Evolutionary conservation across 257 asterid genomes (phyloP).

Genomic region (Solanum arcanum): DNA sequence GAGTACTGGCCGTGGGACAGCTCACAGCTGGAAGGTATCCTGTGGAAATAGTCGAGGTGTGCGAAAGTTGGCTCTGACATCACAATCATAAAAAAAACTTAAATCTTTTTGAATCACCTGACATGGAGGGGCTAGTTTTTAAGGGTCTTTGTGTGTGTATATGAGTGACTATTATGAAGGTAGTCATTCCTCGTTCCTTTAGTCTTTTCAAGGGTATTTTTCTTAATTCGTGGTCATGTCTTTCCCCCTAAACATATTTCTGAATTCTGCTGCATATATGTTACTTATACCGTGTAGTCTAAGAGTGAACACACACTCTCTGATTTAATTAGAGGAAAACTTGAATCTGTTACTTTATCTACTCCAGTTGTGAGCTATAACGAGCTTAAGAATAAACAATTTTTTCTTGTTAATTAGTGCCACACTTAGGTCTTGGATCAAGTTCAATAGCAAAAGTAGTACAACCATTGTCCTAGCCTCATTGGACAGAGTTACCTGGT

Average conservation of each 20-base stretch:
- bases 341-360: background rate
- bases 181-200: background rate
- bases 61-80: background rate
- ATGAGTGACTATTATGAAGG: background rate
- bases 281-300: background rate
- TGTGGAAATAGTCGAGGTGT: background rate
- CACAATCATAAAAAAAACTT: background rate
- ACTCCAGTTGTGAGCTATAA: background rate
- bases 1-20: conserved; percentile 39
- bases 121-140: background rate
- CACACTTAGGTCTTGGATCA: background rate
- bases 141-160: background rate
- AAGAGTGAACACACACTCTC: background rate
- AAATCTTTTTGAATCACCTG: background rate
- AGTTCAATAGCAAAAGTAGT: background rate
- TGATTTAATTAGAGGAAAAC: background rate
- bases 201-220: background rate
- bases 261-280: background rate
- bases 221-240: background rate
- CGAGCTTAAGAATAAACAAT: background rate
- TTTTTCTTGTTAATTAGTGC: background rate
- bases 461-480: background rate
- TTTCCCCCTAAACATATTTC: background rate
- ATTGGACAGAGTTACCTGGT: background rate
- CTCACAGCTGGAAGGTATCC: background rate